A percentile compares a stretch with the other conserved stretches of the same genome.
Conservation (phyloP, 2,329 filamentous ascomycete genomes). For the Ascochyta clinopodiicola region DNA sequence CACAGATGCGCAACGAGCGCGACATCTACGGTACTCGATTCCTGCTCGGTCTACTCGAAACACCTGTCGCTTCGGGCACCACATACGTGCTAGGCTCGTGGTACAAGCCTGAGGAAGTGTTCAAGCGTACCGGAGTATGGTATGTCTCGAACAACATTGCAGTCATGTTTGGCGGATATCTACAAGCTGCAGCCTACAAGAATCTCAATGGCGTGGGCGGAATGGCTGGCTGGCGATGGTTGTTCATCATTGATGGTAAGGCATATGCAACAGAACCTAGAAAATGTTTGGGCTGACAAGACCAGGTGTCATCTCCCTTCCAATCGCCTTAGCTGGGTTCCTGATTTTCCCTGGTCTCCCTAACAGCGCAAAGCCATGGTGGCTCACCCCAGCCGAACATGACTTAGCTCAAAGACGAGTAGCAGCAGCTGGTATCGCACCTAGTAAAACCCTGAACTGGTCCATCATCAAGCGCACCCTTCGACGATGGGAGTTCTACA, state of each 20-base stretch:
- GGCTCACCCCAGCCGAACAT: conserved; percentile 51
- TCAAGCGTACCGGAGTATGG: conserved; percentile 63
- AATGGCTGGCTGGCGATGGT: conserved; percentile 58
- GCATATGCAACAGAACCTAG: background rate
- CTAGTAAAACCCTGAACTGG: conserved; percentile 51
- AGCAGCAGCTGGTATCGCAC: conserved; percentile 38
- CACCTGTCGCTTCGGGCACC: conserved; percentile 46
- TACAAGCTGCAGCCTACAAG: conserved; percentile 62
- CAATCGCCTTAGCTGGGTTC: conserved; percentile 62
- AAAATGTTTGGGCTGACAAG: background rate
- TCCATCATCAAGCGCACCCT: conserved; percentile 56
- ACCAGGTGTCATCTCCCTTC: conserved; percentile 60
- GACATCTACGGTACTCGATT: conserved; percentile 52
- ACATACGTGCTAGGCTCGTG: conserved; percentile 49
- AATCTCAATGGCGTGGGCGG: conserved; percentile 58
- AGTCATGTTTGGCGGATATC: conserved; percentile 64
- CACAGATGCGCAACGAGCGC: conserved; percentile 46
- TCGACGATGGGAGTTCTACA: conserved; percentile 59
- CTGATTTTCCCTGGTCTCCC: conserved; percentile 62
- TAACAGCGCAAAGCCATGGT: conserved; percentile 58
- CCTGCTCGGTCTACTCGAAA: conserved; percentile 46
- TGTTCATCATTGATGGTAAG: conserved; percentile 60
- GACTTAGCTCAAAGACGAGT: conserved; percentile 40
- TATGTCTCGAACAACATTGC: conserved; percentile 61
- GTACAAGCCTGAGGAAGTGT: conserved; percentile 55